These are phyloP conservation scores for Geranium incanum DNA, from an alignment of 441 rosid genomes.

Conservation along the genomic window DNA sequence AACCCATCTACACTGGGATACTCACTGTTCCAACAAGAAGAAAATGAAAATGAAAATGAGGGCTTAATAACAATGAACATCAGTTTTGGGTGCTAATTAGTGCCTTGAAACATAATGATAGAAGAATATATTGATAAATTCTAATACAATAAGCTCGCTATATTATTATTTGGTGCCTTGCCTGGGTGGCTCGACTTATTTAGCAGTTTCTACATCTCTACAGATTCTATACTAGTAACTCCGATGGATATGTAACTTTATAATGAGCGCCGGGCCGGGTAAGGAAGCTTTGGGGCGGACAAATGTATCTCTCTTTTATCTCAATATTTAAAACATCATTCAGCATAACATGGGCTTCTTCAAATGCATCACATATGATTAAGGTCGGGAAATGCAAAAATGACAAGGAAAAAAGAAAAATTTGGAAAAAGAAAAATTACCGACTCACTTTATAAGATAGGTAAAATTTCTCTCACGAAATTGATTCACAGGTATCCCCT, in stretches of 20 bases:
- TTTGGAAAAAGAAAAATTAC: background rate
- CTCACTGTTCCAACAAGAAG: slow-evolving; percentile 34
- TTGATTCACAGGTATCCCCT: slow-evolving; percentile 53
- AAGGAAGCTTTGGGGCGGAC: too few relatives aligned
- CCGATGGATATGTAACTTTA: background rate
- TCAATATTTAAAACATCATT: background rate
- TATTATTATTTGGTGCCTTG: background rate
- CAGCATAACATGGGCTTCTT: background rate
- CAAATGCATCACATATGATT: background rate
- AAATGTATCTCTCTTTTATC: too few relatives aligned
- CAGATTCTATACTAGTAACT: background rate
- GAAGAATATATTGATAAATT: slow-evolving; percentile 2
- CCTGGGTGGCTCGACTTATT: background rate
- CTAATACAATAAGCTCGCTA: background rate
- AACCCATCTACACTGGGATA: slow-evolving; percentile 55
- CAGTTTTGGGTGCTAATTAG: background rate
- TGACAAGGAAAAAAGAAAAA: background rate
- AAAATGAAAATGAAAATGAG: too few relatives aligned
- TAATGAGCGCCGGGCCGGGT: too few relatives aligned
- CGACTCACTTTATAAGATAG: slow-evolving; percentile 65
- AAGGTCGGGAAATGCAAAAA: background rate
- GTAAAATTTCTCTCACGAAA: slow-evolving; percentile 56
- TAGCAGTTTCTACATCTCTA: background rate
- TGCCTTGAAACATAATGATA: background rate
- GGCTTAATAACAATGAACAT: background rate